Evolutionary conservation across 257 asterid genomes (phyloP).

Genomic region (Solanum ossicruentum): DNA sequence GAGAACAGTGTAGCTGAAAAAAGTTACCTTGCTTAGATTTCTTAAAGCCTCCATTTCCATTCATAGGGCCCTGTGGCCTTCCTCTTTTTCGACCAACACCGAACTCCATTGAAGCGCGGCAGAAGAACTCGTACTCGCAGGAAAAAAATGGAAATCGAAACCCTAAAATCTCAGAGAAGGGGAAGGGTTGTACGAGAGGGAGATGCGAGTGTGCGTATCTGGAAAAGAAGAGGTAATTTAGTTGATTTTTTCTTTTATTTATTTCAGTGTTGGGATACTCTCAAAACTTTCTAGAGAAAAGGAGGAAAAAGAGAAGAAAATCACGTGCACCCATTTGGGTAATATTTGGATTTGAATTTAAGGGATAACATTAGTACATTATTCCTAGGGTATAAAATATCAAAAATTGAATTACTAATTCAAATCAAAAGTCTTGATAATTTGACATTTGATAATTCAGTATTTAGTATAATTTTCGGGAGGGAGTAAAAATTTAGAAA

Average conservation of each 20-base stretch:
- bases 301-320: not conserved
- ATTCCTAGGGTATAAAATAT: not conserved
- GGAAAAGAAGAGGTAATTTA: not conserved
- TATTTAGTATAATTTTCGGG: too few species aligned
- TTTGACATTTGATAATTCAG: too few species aligned
- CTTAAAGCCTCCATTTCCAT: conserved; percentile 55
- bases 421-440: too few species aligned
- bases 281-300: not conserved
- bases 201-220: not conserved
- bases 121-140: not conserved
- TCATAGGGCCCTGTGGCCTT: conserved; percentile 32
- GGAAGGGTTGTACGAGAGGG: not conserved
- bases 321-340: not conserved
- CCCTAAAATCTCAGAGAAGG: not conserved
- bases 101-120: conserved; percentile 28
- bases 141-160: not conserved
- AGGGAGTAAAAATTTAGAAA: too few species aligned
- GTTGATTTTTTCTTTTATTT: not conserved
- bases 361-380: not conserved
- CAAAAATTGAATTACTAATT: too few species aligned
- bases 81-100: conserved; percentile 46
- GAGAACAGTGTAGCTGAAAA: not conserved
- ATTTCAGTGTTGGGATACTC: not conserved
- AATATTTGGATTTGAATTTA: not conserved
- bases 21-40: conserved; percentile 38